Evolutionary conservation across 1,284 basidiomycete genomes (phyloP).

Genomic region (Neolentinus lepideus): DNA sequence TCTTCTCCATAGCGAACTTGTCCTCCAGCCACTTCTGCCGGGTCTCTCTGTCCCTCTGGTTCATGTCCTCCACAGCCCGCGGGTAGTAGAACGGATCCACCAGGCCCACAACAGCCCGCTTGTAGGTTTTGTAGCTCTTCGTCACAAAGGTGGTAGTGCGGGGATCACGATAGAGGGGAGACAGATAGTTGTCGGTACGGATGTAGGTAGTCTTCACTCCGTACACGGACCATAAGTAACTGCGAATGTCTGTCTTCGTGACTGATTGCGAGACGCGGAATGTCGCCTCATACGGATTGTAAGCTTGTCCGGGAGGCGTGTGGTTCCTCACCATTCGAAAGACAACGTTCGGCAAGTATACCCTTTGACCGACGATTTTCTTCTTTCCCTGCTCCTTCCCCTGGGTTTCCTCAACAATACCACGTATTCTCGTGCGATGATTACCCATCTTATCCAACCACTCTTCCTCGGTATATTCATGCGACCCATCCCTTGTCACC

Average conservation of each 20-base stretch:
- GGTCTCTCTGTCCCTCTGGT: slow-evolving; percentile 38
- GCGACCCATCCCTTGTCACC: slow-evolving; percentile 28
- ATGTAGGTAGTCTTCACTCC: slow-evolving; percentile 89
- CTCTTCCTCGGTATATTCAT: slow-evolving; percentile 37
- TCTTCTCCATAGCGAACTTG: slow-evolving; percentile 41
- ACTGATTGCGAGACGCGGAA: slow-evolving; percentile 83
- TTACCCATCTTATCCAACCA: slow-evolving; percentile 52
- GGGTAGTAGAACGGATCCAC: slow-evolving; percentile 91
- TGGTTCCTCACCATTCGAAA: slow-evolving; percentile 83
- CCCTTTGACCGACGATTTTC: slow-evolving; percentile 67
- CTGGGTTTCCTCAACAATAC: slow-evolving; percentile 34
- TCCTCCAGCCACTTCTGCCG: slow-evolving; percentile 56
- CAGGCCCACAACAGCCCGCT: slow-evolving; percentile 84
- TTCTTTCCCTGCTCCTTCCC: slow-evolving; percentile 25
- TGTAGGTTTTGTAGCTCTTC: slow-evolving; percentile 55
- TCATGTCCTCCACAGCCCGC: slow-evolving; percentile 71
- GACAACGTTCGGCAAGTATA: slow-evolving; percentile 86
- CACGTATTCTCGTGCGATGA: slow-evolving; percentile 58
- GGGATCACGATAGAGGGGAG: slow-evolving; percentile 34
- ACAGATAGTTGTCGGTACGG: slow-evolving; percentile 84
- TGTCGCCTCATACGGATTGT: slow-evolving; percentile 93
- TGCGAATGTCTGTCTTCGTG: slow-evolving; percentile 89
- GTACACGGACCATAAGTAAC: slow-evolving; percentile 80
- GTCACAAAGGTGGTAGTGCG: slow-evolving; percentile 16
- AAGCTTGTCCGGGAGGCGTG: slow-evolving; percentile 70